These are phyloP conservation scores for Neonectria sp. DNA, from an alignment of 2,329 filamentous ascomycete genomes.

Conservation along the genomic window DNA sequence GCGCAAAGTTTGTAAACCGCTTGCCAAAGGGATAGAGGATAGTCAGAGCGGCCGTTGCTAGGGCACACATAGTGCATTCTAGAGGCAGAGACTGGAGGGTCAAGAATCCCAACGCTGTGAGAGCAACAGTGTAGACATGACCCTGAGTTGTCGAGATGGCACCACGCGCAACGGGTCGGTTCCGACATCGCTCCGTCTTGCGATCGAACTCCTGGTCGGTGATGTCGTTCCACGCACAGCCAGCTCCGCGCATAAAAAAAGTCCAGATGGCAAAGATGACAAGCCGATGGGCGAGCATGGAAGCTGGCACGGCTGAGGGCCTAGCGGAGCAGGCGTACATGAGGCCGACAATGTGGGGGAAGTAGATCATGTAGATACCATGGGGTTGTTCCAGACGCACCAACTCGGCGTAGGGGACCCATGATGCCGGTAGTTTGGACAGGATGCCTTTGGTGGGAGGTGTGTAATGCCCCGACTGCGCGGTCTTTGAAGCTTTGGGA, in stretches of 20 bases:
- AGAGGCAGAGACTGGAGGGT: constrained; percentile 22
- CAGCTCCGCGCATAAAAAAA: constrained; percentile 59
- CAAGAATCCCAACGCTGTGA: constrained; percentile 14
- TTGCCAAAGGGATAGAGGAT: constrained; percentile 67
- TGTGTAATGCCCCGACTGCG: constrained; percentile 50
- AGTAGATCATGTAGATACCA: constrained; percentile 68
- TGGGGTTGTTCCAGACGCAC: constrained; percentile 66
- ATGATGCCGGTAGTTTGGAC: constrained; percentile 61
- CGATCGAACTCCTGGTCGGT: constrained; percentile 69
- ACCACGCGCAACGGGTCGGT: constrained; percentile 63
- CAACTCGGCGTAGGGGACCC: constrained; percentile 69
- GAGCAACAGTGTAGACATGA: constrained; percentile 46
- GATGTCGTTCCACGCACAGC: constrained; percentile 70
- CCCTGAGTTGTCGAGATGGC: constrained; percentile 62
- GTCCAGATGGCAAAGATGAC: constrained; percentile 57
- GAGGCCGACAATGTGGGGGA: constrained; percentile 61
- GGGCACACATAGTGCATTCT: constrained; percentile 50
- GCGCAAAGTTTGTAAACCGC: constrained; percentile 67
- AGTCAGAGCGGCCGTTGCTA: constrained; percentile 59
- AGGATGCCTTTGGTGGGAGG: constrained; percentile 61
- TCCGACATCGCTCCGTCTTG: constrained; percentile 64
- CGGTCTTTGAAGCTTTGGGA: constrained; percentile 8
- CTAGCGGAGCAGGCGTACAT: constrained; percentile 62
- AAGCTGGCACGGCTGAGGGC: constrained; percentile 49
- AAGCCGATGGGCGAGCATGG: constrained; percentile 46